Evolutionary conservation across 2,329 filamentous ascomycete genomes (phyloP), one percentile per base, ranked within the genome.

Genomic region (Pyrenochaeta sp.): DNA sequence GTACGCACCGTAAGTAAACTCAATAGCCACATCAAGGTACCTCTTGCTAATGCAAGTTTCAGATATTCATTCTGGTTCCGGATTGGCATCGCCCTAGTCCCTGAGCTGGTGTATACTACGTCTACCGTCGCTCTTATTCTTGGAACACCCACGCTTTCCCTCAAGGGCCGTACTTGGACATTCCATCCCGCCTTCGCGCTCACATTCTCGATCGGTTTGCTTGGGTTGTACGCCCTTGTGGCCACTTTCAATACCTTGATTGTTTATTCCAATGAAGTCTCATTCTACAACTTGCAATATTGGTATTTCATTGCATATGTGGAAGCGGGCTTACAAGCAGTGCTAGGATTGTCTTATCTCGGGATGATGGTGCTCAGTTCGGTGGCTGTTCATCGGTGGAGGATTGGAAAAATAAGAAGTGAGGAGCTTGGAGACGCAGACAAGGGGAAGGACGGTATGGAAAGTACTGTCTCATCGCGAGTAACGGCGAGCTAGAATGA

Each of bases 131-230:
- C 45, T 15, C 44, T 51, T 18, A 45, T 51, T 18, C 17, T 45
- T 15, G 30, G 36, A 18, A 36, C 40, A 42, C 39, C 45, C 32
- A 2, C 27, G 39, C 29, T 35, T 32, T 23, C 45, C 42, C 40
- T 41, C 40, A 18, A 48, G 18, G 14, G 29, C 14, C 45, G 14
- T 41, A 51, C 44, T 32, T 45, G 43, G 36, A 43, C 40, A 2
- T 51, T 54, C 33, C 50, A 58, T 32, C 54, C 54, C 6, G 35
- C 45, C 23, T 45, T 48, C 15, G 49, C 54, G n/a, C 50, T 58
- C 4, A 37, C 49, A n/a, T 32, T 21, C 1, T 47, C 50, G 5
- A 32, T 58, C 5, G 4, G 43, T 12, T 20, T 50, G 15, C n/a
- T 54, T n/a, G 32, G 37, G 2, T 17, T 58, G 14, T 58, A 48